A percentile compares a stretch with the other conserved stretches of the same genome.
Conservation (phyloP, 495 filamentous ascomycete species). For the Viridothelium virens region DNA sequence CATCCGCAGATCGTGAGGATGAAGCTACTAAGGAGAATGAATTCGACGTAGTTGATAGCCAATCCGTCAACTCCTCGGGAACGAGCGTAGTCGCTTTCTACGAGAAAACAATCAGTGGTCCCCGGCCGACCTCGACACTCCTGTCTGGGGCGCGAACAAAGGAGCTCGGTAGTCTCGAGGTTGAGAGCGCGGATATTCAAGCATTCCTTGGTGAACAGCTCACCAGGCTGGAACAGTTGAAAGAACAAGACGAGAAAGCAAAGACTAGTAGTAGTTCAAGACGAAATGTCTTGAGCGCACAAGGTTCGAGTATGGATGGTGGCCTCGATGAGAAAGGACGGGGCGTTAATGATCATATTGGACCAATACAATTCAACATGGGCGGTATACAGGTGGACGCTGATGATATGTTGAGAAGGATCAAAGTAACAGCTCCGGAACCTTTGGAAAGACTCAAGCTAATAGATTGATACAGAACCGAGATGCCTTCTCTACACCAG, state of each 20-base stretch:
- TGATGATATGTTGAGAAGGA: conserved; percentile 83
- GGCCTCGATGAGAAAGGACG: conserved; percentile 32
- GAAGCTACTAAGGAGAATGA: neutral
- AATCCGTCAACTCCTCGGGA: conserved; percentile 28
- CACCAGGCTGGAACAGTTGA: conserved; percentile 54
- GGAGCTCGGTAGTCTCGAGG: conserved; percentile 50
- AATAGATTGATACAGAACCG: neutral
- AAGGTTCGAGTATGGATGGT: conserved; percentile 20
- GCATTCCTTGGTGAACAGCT: conserved; percentile 66
- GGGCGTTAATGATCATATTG: conserved; percentile 79
- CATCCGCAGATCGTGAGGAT: neutral
- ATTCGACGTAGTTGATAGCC: neutral
- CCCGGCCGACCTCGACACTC: conserved; percentile 51
- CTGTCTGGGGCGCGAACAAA: conserved; percentile 42
- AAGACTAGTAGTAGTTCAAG: conserved; percentile 45
- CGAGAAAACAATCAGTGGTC: conserved; percentile 70
- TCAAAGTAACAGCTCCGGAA: conserved; percentile 52
- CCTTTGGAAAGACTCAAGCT: neutral
- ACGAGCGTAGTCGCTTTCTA: conserved; percentile 59
- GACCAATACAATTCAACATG: conserved; percentile 94
- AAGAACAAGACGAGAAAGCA: conserved; percentile 50
- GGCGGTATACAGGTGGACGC: conserved; percentile 95
- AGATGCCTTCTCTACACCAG: conserved; percentile 1
- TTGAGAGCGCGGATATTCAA: conserved; percentile 70
- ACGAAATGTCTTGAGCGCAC: conserved; percentile 21